Evolutionary conservation across 805 yeast species (phyloP).

Genomic region (Yamadazyma phyllophila): DNA sequence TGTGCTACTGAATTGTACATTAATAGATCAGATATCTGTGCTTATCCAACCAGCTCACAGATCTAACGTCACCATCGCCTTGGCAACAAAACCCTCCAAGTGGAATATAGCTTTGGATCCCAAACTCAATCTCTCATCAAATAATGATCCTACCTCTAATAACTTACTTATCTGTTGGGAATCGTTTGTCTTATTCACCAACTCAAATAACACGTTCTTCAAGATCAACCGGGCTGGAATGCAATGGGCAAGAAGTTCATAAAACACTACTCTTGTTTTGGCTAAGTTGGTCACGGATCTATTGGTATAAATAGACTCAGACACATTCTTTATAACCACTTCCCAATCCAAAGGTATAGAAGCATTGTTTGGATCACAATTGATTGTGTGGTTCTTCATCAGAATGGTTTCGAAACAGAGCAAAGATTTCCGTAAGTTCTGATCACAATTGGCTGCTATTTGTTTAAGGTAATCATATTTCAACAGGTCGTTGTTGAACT

Average conservation of each 20-base stretch:
- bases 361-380: conserved; percentile 35
- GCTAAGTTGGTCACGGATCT: conserved; percentile 62
- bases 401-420: conserved; percentile 79
- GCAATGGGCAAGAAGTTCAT: conserved; percentile 88
- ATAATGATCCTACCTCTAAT: conserved; percentile 59
- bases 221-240: conserved; percentile 85
- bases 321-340: conserved; percentile 65
- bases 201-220: conserved; percentile 51
- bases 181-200: conserved; percentile 28
- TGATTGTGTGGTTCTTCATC: conserved; percentile 59
- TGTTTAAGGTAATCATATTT: conserved; percentile 41
- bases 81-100: conserved; percentile 90
- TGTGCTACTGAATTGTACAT: background rate
- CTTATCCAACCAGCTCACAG: background rate
- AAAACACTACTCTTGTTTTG: conserved; percentile 63
- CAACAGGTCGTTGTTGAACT: conserved; percentile 32
- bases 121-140: conserved; percentile 81
- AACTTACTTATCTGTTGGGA: conserved; percentile 41
- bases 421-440: conserved; percentile 77
- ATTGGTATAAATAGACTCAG: conserved; percentile 55
- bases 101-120: conserved; percentile 93
- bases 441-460: conserved; percentile 55
- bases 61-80: conserved; percentile 61
- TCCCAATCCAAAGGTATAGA: conserved; percentile 87
- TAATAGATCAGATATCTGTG: background rate